Base-by-base conservation (phyloP, 495 filamentous ascomycete species). In the Margaritispora aquatica region DNA sequence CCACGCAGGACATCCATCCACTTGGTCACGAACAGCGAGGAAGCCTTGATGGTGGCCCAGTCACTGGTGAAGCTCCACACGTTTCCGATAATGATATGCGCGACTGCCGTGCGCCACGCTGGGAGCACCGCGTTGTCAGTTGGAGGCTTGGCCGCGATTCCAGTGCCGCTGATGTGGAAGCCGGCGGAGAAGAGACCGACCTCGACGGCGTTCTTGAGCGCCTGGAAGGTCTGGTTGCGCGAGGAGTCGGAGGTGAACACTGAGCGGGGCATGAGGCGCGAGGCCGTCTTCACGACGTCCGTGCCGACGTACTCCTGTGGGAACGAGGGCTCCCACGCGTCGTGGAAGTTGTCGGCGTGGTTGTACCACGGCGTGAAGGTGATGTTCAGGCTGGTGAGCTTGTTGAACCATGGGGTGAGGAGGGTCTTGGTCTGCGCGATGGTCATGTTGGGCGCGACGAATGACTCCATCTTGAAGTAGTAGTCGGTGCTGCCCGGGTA, bases 201-300 rank as follows among this genome's bases (percentile, higher is more conserved):
- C 2, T 38, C 27, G 22, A 48, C 21, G n/a, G 17, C 24, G 10
- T 15, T 50, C 22, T 27, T 22, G 31, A 29, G 26, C 10, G 57
- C 57, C 1, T 24, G 8, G 29, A 59, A 55, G 4, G 55, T 63
- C 1, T 13, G 13, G 34, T 59, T 56, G n/a, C 59, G 26, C 8
- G 20, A 11, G 2, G 63, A 51, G 1, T 66, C 71, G 17, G 79
- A 62, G 3, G 58, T 71, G 22, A 64, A 62, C 57, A 75, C 77
- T 64, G 79, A 74, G 26, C 77, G 74, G 4, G 83, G 83, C 50
- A 88, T 77, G 11, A 88, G 74, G 27, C 85, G 78, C 29, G 84
- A 82, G 60, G 73, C 75, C 19, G 69, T 70, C 51, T 74, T 70
- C 41, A 81, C 75, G 10, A 69, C 70, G 51, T 82, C 74, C 56